Conservation (phyloP, 2,329 filamentous ascomycete genomes). For the Colletotrichum sp. region DNA sequence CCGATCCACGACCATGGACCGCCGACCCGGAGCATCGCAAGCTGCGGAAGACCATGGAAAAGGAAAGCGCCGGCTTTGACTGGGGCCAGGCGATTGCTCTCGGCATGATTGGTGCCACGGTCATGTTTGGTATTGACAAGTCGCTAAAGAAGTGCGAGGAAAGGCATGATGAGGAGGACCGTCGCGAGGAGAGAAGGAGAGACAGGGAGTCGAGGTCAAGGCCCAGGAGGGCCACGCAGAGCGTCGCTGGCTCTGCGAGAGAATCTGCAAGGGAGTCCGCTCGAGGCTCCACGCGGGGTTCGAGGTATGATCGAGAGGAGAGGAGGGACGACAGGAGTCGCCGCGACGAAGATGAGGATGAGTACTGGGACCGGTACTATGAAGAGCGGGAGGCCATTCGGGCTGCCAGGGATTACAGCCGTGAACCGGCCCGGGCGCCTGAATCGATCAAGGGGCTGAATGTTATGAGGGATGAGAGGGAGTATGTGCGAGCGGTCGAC, state of each 20-base stretch:
- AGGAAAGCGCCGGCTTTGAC: constrained; percentile 42
- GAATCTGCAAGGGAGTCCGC: neutral
- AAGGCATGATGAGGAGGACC: constrained; percentile 17
- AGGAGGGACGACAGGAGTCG: neutral
- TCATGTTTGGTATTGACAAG: constrained; percentile 45
- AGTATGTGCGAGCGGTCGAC: neutral
- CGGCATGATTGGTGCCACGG: constrained; percentile 37
- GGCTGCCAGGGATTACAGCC: constrained; percentile 5
- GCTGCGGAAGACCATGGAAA: constrained; percentile 42
- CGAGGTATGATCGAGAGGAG: neutral
- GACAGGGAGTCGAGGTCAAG: neutral
- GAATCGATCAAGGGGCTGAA: neutral
- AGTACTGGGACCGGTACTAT: constrained; percentile 5
- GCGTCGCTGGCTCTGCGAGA: neutral
- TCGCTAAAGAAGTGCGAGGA: constrained; percentile 34
- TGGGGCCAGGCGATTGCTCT: constrained; percentile 45
- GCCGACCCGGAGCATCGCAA: constrained; percentile 42
- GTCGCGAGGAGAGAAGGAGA: constrained; percentile 9
- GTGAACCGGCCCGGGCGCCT: neutral
- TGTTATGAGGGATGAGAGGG: neutral
- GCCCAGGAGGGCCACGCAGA: neutral
- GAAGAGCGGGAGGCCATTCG: constrained; percentile 4
- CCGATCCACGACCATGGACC: constrained; percentile 38
- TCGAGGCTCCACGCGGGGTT: neutral
- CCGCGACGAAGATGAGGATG: neutral